These are phyloP conservation scores for Colletotrichum magnum DNA, from an alignment of 2,329 filamentous ascomycete genomes.

Conservation along the genomic window DNA sequence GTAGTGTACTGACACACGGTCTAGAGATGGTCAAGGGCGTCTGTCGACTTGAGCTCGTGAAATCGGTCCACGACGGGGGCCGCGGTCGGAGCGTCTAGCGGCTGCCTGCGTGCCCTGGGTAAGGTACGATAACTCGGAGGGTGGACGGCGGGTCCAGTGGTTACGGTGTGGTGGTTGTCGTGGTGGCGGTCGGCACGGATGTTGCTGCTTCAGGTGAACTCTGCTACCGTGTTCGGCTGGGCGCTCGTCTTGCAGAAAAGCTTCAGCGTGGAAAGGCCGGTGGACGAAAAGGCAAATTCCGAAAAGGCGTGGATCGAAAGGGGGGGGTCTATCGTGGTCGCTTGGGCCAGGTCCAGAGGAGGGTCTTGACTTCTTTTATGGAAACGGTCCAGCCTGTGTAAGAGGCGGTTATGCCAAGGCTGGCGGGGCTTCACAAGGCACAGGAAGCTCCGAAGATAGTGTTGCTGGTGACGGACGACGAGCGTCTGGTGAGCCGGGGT, in stretches of 20 bases:
- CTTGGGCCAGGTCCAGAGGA: slow-evolving; percentile 11
- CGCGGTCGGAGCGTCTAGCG: slow-evolving; percentile 10
- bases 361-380: slow-evolving; percentile 25
- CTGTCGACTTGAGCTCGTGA: slow-evolving; percentile 24
- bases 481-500: slow-evolving; percentile 11
- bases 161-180: background rate
- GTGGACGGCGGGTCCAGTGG: background rate
- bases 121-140: slow-evolving; percentile 3
- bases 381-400: slow-evolving; percentile 17
- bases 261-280: slow-evolving; percentile 1
- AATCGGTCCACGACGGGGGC: background rate
- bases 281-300: slow-evolving; percentile 5
- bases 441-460: slow-evolving; percentile 30
- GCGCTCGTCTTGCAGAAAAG: background rate
- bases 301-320: background rate
- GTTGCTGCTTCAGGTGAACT: slow-evolving; percentile 15
- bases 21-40: slow-evolving; percentile 17
- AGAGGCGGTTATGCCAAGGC: slow-evolving; percentile 37
- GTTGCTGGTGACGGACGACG: slow-evolving; percentile 14
- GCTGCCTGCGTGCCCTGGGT: background rate
- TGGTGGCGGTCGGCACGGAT: slow-evolving; percentile 7
- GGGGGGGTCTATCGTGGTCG: slow-evolving; percentile 14
- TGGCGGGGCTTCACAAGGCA: slow-evolving; percentile 35
- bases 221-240: background rate
- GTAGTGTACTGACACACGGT: slow-evolving; percentile 34